Evolutionary conservation across 1,139 yeast genomes (phyloP).

Genomic region (Sugiyamaella pinicola): DNA sequence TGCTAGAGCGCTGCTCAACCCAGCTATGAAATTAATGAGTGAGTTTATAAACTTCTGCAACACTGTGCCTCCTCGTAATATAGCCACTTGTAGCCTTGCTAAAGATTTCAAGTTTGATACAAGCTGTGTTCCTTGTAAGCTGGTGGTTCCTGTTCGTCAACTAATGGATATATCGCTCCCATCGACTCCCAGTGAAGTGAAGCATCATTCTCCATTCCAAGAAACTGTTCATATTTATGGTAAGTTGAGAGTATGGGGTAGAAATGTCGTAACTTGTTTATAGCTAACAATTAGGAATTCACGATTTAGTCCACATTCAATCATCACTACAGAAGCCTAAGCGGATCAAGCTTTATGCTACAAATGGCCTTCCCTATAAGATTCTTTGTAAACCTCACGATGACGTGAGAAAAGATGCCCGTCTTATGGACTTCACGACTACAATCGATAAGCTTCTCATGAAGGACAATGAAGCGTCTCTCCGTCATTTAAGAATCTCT

Average conservation of each 20-base stretch:
- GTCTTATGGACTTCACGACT: conserved; percentile 88
- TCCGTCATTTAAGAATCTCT: conserved; percentile 67
- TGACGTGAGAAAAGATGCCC: conserved; percentile 93
- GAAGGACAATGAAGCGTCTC: conserved; percentile 69
- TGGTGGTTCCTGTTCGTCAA: conserved; percentile 80
- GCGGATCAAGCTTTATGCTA: conserved; percentile 72
- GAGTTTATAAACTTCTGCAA: conserved; percentile 38
- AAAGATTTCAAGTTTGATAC: conserved; percentile 49
- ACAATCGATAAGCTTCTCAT: conserved; percentile 76
- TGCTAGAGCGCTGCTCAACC: conserved; percentile 22
- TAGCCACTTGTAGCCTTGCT: conserved; percentile 42
- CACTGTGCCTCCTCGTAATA: conserved; percentile 41
- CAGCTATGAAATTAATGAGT: conserved; percentile 25
- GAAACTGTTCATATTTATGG: conserved; percentile 54
- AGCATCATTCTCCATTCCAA: conserved; percentile 53
- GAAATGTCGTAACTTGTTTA: not conserved
- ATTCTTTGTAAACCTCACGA: conserved; percentile 84
- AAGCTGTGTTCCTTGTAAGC: conserved; percentile 57
- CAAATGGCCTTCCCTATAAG: conserved; percentile 70
- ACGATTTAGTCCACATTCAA: conserved; percentile 67
- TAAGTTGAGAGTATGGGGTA: conserved; percentile 38
- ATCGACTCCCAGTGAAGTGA: conserved; percentile 48
- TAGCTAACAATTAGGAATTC: conserved; percentile 42
- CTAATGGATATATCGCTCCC: conserved; percentile 74
- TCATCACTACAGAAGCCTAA: conserved; percentile 87